phyloP scores from a whole-genome alignment of 371 early-diverging fungal genomes.

The Mortierella sp. region DNA sequence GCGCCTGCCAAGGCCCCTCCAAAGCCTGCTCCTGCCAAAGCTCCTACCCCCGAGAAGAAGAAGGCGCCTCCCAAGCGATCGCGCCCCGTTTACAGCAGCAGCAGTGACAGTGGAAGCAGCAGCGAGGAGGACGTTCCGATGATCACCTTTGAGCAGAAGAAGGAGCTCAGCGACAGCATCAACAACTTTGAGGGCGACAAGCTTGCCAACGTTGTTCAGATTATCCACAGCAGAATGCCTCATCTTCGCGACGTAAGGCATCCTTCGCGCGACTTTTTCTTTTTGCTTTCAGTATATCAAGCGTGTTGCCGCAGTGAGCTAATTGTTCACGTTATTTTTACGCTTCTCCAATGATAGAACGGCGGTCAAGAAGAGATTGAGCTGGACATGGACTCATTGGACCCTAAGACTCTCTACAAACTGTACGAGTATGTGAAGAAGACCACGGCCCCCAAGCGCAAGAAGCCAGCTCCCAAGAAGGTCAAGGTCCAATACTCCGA shows the following conservation, averaged over 20 bases:
- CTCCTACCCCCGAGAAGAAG: constrained; percentile 44
- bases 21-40: constrained; percentile 35
- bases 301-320: neutral
- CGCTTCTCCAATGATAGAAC: constrained; percentile 21
- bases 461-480: constrained; percentile 48
- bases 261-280: neutral
- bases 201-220: constrained; percentile 83
- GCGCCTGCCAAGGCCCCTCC: constrained; percentile 33
- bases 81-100: constrained; percentile 41
- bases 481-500: constrained; percentile 64
- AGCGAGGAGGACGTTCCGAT: constrained; percentile 62
- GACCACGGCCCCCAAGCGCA: constrained; percentile 59
- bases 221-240: constrained; percentile 90
- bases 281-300: neutral
- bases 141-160: constrained; percentile 92
- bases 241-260: constrained; percentile 66
- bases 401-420: constrained; percentile 83
- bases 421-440: constrained; percentile 91
- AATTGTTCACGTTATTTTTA: constrained; percentile 29
- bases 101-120: constrained; percentile 43
- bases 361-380: constrained; percentile 67
- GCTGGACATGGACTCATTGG: constrained; percentile 94
- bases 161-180: constrained; percentile 88
- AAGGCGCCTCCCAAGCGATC: constrained; percentile 37
- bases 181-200: constrained; percentile 83